Evolutionary conservation across 2,329 filamentous ascomycete species (phyloP), one percentile per base, ranked within the genome.

Genomic region (Colletotrichum sp.): DNA sequence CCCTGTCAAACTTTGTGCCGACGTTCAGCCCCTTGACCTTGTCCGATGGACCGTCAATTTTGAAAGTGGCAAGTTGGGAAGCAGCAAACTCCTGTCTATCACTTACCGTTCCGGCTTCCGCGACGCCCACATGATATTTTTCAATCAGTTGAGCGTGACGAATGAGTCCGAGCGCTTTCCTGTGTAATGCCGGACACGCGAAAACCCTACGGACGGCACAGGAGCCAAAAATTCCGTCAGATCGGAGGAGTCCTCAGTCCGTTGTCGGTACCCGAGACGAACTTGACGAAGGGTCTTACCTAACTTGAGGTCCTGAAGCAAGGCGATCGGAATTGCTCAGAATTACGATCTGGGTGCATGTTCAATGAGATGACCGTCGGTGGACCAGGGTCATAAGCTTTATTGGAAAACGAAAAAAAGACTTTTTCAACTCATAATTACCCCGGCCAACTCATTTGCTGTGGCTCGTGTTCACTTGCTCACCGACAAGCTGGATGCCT

Each of bases 391-490:
- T 67, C 61, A 18, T 68, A 22, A 52, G 58, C 27, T 48, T 64
- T 55, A 58, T 64, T 52, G 43, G 43, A 52, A 52, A 52, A 52
- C 43, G 43, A 52, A 52, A 52, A 62, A 65, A 68, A 30, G 34
- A 58, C 64, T 69, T 76, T 72, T 69, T 39, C 70, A 64, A 58
- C 48, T 68, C 73, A 67, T 65, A 34, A 52, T 18, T 43, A 76
- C 74, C 74, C 74, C 58, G 64, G 74, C 48, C 60, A 34, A 36
- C 52, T 76, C 70, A 76, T 76, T 74, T 76, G 70, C 66, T 71
- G 66, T 71, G 64, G 70, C 72, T 74, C 72, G 72, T 74, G 72
- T 74, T 74, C 34, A 48, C 36, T 61, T 39, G 52, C 66, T 74
- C 72, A 74, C 74, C 70, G 74, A 68, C 74, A 69, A 66, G 58